These are phyloP conservation scores for Mortierella sp. DNA, from an alignment of 371 early-diverging fungal genomes.

Conservation along the genomic window DNA sequence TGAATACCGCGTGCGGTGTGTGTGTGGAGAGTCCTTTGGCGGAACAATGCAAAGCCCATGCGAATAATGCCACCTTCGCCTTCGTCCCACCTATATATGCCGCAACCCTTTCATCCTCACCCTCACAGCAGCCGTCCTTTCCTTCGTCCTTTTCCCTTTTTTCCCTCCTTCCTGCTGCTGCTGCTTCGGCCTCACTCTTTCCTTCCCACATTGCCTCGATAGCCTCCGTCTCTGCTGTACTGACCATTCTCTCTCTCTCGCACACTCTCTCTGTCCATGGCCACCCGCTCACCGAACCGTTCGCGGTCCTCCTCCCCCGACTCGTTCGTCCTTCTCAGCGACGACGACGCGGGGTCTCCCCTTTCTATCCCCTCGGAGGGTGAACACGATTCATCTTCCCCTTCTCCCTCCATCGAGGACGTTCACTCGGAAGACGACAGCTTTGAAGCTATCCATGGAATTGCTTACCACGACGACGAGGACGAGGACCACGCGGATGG, in stretches of 20 bases:
- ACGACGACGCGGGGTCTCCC: not conserved
- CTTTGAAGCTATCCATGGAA: too few relatives aligned
- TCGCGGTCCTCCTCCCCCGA: not conserved
- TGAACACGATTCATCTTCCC: not conserved
- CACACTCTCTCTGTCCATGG: not conserved
- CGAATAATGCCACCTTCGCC: too few relatives aligned
- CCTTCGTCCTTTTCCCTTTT: not conserved
- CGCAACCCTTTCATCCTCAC: too few relatives aligned
- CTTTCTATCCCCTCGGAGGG: not conserved
- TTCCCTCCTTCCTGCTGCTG: not conserved
- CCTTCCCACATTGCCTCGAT: too few relatives aligned
- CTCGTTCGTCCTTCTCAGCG: conserved; percentile 3
- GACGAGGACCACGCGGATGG: too few relatives aligned
- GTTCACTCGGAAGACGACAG: not conserved
- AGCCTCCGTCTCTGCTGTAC: not conserved
- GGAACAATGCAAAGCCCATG: too few relatives aligned
- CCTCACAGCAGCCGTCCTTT: not conserved
- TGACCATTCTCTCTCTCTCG: not conserved
- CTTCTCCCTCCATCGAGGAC: not conserved
- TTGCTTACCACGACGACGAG: too few relatives aligned
- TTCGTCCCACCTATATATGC: too few relatives aligned
- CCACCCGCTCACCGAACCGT: too few relatives aligned
- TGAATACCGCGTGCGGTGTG: too few relatives aligned
- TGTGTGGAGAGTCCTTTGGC: too few relatives aligned
- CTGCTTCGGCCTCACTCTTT: not conserved